Evolutionary conservation across 495 filamentous ascomycete species (phyloP), one percentile per base, ranked within the genome.

Genomic region (Penicillium psychrofluorescens): DNA sequence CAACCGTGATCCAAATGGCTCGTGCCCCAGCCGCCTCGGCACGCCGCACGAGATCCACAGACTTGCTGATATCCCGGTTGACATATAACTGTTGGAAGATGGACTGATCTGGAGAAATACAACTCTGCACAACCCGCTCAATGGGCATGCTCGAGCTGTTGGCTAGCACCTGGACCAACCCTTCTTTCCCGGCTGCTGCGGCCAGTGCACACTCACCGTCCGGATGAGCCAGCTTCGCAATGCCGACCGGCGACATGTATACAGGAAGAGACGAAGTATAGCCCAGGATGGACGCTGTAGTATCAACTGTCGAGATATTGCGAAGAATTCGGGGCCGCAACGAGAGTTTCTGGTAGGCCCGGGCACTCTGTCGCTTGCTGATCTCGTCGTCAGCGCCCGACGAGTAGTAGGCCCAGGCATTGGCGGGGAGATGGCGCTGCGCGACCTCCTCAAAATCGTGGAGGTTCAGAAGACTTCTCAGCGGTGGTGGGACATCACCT

Each of bases 41-140:
- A 55, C 88, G 80, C 56, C 83, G 63, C 7, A 95, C 80, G 50
- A 88, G 84, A 34, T 78, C 73, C 63, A 84, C 77, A 11, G 89
- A 92, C 53, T 88, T 83, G 33, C 70, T 71, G 12, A 86, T 77
- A 67, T 94, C 79, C 53, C 85, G 84, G 66, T 92, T 91, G 45
- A 95, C 87, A 68, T 95, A 95, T 0, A 95, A 71, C 61, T 95
- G 89, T 36, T 88, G 70, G 80, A 88, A 94, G 53, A 92, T 79
- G 7, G 85, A 77, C 54, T 94, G 89, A 0, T 60, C 61, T 30
- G 73, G 75, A n/a, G 53, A 54, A 10, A 54, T 46, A 1, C 62
- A 54, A n/a, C 38, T 59, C 41, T 84, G 81, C 46, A 84, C 67
- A 36, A 94, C 87, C 55, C 85, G 80, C 61, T 94, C 87, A 57